Evolutionary conservation across 164 flowering plant species (phyloP).

Genomic region (Amborella trichopoda): DNA sequence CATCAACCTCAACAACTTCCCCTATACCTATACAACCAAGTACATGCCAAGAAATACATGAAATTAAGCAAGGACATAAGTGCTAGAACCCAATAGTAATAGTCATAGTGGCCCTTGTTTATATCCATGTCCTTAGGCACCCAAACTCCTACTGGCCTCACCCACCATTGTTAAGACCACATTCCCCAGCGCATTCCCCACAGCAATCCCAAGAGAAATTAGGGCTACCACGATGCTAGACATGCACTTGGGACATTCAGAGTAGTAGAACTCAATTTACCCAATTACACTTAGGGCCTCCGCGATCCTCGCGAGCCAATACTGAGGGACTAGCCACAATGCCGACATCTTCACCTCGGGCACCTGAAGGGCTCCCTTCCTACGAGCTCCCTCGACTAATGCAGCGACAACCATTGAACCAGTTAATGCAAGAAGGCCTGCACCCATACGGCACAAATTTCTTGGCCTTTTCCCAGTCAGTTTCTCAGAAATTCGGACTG

Average conservation of each 20-base stretch:
- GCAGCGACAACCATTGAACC: conserved; percentile 17
- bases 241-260: conserved; percentile 71
- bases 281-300: conserved; percentile 68
- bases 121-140: conserved; percentile 34
- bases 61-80: conserved; percentile 22
- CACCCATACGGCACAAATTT: conserved; percentile 33
- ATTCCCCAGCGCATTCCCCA: conserved; percentile 48
- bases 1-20: no score
- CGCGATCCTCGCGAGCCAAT: conserved; percentile 43
- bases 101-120: conserved; percentile 33
- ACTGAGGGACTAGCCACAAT: conserved; percentile 68
- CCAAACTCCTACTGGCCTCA: conserved; percentile 31
- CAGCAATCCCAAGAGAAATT: conserved; percentile 45
- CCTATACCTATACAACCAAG: no score
- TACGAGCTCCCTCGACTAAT: conserved; percentile 26
- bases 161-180: conserved; percentile 31
- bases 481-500: conserved; percentile 25
- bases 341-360: conserved; percentile 63
- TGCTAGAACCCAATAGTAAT: conserved; percentile 30
- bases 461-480: conserved; percentile 18
- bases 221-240: conserved; percentile 54
- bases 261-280: conserved; percentile 67
- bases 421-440: conserved; percentile 24
- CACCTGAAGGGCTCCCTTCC: conserved; percentile 25
- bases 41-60: conserved; percentile 22